Base-by-base conservation (phyloP, 202 grass and related monocot species). In the Carex arenaria region DNA sequence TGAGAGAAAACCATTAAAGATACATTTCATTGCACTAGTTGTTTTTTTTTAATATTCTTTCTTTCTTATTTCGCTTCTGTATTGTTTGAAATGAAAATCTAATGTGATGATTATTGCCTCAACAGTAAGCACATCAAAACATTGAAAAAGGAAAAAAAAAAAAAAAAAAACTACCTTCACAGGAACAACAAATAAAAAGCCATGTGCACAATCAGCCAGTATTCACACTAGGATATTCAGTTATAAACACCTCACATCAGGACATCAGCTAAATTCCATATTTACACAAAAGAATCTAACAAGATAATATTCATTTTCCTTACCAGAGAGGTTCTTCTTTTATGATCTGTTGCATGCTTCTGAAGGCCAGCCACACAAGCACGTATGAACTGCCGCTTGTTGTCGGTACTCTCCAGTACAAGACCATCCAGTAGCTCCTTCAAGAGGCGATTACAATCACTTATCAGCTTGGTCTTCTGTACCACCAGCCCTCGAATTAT, bases 401-500 rank as follows among this genome's bases (percentile, higher is more conserved):
- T 94, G 80, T 89, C 91, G 49, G 87, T 89, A 83, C 86, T 98
- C 85, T 98, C 95, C 19, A 95, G 31, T 55, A 98, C 90, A 78
- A 98, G 90, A 84, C 89, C 88, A 86, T 98, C 95, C 65, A 98
- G 91, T 73, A 98, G 91, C 36, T 98, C 95, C 83, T 95, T 98
- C 83, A 98, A 80, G 85, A 95, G 91, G 34, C 85, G 85, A 79
- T 91, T 98, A 81, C 95, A 98, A 79, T 98, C 95, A 79, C 88
- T 93, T 87, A 98, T 98, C 80, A 98, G 85, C 85, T 98, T 98
- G 40, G 92, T 95, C 86, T 98, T 98, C 66, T 98, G 95, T 61
- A 98, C 91, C 86, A 98, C 89, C 67, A 98, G 85, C 49, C 95
- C 95, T 75, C 92, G 87, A 83, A 98, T 95, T 82, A 95, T 90